Evolutionary conservation across 495 filamentous ascomycete species (phyloP).

Genomic region (Melanomma pulvis-pyrius): DNA sequence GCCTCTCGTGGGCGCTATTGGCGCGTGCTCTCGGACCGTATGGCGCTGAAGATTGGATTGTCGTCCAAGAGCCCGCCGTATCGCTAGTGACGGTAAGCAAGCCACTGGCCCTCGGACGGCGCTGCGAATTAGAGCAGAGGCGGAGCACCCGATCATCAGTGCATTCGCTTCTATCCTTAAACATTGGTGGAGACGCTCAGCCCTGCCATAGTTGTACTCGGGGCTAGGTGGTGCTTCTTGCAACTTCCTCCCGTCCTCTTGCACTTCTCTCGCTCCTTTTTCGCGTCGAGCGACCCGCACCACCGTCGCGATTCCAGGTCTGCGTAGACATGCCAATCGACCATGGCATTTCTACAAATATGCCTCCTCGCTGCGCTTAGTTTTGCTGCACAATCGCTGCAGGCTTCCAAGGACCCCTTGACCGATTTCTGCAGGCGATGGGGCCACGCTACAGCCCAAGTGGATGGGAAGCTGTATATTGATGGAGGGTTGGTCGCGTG

Average conservation of each 20-base stretch:
- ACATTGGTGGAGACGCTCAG: constrained; percentile 16
- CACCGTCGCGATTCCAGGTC: constrained; percentile 15
- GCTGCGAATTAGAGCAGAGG: constrained; percentile 27
- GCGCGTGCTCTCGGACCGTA: constrained; percentile 11
- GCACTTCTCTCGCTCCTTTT: constrained; percentile 5
- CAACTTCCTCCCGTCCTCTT: neutral
- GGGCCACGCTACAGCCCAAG: constrained; percentile 54
- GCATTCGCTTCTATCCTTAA: constrained; percentile 13
- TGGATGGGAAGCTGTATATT: constrained; percentile 56
- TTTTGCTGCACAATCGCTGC: constrained; percentile 29
- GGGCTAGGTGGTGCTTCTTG: constrained; percentile 8
- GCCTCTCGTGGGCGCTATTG: constrained; percentile 16
- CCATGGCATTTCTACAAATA: constrained; percentile 28
- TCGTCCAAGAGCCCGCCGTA: constrained; percentile 6
- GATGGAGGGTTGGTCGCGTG: constrained; percentile 58
- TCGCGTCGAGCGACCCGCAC: constrained; percentile 5
- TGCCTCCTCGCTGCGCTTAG: constrained; percentile 32
- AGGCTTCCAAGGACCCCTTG: constrained; percentile 46
- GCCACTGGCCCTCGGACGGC: constrained; percentile 1
- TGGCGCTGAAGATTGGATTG: too few relatives aligned
- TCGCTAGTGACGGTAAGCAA: constrained; percentile 36
- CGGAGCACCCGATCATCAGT: constrained; percentile 20
- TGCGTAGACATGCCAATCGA: constrained; percentile 18
- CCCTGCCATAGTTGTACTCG: constrained; percentile 27
- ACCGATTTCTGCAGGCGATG: constrained; percentile 57